Conservation (phyloP, 257 asterid species). For the Nyctanthes arbortristis region DNA sequence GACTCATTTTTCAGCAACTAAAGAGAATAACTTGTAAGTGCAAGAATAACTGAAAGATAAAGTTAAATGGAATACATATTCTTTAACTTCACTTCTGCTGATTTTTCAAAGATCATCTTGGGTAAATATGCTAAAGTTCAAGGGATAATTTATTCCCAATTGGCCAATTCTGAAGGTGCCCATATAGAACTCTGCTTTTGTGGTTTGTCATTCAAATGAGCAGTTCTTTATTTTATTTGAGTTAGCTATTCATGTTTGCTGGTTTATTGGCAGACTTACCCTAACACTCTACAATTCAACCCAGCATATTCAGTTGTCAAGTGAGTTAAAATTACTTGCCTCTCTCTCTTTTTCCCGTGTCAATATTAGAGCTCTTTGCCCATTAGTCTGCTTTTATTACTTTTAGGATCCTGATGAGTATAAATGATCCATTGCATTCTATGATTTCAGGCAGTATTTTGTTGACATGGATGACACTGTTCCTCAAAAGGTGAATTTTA, state of each 20-base stretch:
- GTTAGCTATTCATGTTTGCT: conserved; percentile 16
- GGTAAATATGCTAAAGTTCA: conserved; percentile 7
- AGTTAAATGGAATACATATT: not conserved
- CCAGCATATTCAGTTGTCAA: conserved; percentile 62
- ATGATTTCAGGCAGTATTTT: conserved; percentile 51
- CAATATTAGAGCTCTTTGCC: not conserved
- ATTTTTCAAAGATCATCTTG: conserved; percentile 12
- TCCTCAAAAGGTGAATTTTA: conserved; percentile 46
- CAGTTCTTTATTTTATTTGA: not conserved
- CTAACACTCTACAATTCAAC: conserved; percentile 46
- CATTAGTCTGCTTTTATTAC: not conserved
- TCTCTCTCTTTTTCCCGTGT: conserved; percentile 10
- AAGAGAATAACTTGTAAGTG: not conserved
- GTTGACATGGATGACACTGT: conserved; percentile 57
- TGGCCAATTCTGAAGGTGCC: conserved; percentile 12
- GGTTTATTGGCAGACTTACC: conserved; percentile 39
- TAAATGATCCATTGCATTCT: not conserved
- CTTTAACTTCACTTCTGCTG: not conserved
- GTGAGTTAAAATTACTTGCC: conserved; percentile 35
- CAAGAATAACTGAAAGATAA: not conserved
- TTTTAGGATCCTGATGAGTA: not conserved
- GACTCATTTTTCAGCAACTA: conserved; percentile 1
- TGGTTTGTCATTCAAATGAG: not conserved
- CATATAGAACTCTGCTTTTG: conserved; percentile 7
- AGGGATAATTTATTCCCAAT: conserved; percentile 10